These are phyloP conservation scores for Verticillium nubilum DNA, from an alignment of 2,329 filamentous ascomycete genomes.

Conservation along the genomic window DNA sequence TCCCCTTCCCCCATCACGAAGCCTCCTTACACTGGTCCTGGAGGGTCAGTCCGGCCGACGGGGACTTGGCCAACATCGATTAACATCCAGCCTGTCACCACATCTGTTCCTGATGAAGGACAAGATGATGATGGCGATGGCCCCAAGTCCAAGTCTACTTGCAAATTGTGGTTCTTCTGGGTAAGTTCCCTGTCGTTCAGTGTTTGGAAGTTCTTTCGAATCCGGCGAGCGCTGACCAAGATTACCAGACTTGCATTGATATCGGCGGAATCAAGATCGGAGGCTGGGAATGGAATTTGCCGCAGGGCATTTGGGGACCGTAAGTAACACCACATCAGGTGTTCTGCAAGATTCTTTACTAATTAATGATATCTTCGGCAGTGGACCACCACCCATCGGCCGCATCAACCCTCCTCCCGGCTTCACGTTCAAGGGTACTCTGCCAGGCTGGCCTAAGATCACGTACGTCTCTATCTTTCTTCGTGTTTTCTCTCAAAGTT, in stretches of 20 bases:
- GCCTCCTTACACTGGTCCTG: neutral
- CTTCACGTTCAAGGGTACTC: neutral
- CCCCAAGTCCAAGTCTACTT: neutral
- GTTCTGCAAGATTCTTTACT: too few species aligned
- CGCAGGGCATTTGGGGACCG: neutral
- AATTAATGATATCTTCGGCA: neutral
- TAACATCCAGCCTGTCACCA: neutral
- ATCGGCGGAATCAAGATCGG: neutral
- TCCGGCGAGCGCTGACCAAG: neutral
- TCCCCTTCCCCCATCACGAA: neutral
- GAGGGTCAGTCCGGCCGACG: neutral
- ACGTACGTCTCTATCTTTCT: too few species aligned
- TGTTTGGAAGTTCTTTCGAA: neutral
- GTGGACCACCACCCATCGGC: neutral
- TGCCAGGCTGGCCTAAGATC: slow-evolving; percentile 3
- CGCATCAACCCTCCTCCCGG: neutral
- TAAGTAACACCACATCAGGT: neutral
- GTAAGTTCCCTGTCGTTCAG: neutral
- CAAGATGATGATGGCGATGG: neutral
- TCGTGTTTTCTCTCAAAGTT: neutral
- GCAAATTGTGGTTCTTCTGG: neutral
- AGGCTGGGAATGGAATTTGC: neutral
- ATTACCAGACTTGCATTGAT: neutral
- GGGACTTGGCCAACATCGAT: neutral
- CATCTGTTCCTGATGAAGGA: neutral